Evolutionary conservation across 140 eudicot genomes (phyloP).

Genomic region (Bidens hawaiensis): DNA sequence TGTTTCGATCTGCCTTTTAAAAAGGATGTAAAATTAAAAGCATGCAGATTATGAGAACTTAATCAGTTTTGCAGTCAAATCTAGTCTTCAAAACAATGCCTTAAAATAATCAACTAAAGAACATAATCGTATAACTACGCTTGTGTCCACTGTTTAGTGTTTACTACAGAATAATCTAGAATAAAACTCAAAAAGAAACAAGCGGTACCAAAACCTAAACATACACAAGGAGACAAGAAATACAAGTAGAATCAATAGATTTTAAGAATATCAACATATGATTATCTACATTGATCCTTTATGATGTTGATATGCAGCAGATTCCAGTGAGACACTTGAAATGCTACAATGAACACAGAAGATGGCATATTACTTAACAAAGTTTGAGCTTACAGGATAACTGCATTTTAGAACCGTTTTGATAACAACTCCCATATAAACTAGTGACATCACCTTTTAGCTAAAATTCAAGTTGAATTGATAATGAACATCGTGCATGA

Average conservation of each 20-base stretch:
- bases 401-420: neutral
- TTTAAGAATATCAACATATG: neutral
- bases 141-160: neutral
- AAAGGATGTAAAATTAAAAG: conserved; percentile 54
- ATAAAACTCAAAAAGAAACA: neutral
- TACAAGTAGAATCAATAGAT: neutral
- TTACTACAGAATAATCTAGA: neutral
- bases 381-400: neutral
- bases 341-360: neutral
- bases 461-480: neutral
- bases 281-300: neutral
- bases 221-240: neutral
- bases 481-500: neutral
- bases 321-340: neutral
- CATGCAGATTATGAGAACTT: conserved; percentile 26
- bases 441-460: neutral
- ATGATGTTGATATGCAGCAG: neutral
- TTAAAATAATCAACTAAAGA: neutral
- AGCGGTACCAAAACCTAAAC: neutral
- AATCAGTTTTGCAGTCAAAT: neutral
- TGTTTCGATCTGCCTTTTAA: conserved; percentile 99
- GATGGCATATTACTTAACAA: neutral
- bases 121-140: neutral
- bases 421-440: neutral
- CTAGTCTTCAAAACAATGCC: conserved; percentile 1